Evolutionary conservation across 306 rosid genomes (phyloP).

Genomic region (Vigna unguiculata): DNA sequence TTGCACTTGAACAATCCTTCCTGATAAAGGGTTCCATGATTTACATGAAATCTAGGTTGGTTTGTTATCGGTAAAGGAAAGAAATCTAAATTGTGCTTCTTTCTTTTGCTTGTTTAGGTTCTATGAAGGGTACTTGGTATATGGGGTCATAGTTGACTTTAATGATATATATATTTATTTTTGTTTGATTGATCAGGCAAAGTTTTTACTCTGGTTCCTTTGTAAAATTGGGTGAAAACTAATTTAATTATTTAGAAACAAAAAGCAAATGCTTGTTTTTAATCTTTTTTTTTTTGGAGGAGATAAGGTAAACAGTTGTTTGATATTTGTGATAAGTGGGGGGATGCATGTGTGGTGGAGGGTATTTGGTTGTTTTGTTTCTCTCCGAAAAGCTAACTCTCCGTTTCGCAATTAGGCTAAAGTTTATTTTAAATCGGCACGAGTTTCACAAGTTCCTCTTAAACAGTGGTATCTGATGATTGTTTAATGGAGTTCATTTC

Average conservation of each 20-base stretch:
- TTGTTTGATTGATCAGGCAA: neutral
- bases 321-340: constrained; percentile 16
- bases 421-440: neutral
- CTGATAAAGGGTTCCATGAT: neutral
- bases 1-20: neutral
- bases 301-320: constrained; percentile 11
- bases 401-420: neutral
- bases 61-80: neutral
- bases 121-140: neutral
- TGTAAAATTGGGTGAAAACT: neutral
- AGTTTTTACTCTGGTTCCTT: neutral
- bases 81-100: constrained; percentile 12
- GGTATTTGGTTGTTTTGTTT: constrained; percentile 27
- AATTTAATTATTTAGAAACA: neutral
- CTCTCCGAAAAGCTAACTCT: constrained; percentile 16
- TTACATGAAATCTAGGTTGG: constrained; percentile 1
- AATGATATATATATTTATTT: neutral
- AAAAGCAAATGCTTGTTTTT: neutral
- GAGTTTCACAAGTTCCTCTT: neutral
- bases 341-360: constrained; percentile 34
- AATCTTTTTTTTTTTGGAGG: neutral
- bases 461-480: neutral
- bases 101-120: constrained; percentile 3
- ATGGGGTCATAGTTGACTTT: neutral
- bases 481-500: neutral